Evolutionary conservation across 768 basidiomycete species (phyloP).

Genomic region (Suillus luteus): DNA sequence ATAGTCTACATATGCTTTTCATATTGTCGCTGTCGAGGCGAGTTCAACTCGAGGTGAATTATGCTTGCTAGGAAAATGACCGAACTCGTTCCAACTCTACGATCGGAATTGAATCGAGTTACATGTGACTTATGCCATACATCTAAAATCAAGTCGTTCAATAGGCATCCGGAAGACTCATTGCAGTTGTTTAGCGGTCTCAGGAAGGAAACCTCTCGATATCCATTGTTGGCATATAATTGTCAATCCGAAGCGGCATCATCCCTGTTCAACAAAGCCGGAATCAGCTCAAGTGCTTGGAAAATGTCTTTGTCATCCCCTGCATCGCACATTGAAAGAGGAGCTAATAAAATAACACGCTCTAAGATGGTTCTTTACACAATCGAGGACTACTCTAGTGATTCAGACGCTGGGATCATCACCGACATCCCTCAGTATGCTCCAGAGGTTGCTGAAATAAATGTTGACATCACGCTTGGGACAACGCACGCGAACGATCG

Average conservation of each 20-base stretch:
- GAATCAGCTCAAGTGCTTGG: conserved; percentile 28
- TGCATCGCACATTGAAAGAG: conserved; percentile 97
- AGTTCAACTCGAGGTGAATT: not conserved
- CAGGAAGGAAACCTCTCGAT: not conserved
- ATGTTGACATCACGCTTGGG: not conserved
- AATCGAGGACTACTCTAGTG: not conserved
- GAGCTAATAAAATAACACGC: conserved; percentile 57
- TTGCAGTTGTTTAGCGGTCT: not conserved
- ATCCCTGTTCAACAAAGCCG: not conserved
- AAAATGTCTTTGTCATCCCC: conserved; percentile 98
- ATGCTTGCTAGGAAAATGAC: conserved; percentile 1
- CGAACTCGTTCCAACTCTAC: not conserved
- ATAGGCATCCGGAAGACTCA: not conserved
- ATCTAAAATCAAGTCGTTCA: not conserved
- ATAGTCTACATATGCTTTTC: conserved; percentile 7
- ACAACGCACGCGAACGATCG: not conserved
- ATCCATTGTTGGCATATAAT: not conserved
- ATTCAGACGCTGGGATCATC: not conserved
- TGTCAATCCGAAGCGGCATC: not conserved
- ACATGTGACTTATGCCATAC: not conserved
- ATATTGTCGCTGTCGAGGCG: conserved; percentile 1
- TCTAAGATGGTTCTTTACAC: not conserved
- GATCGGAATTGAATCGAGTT: not conserved
- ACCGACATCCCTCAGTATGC: not conserved
- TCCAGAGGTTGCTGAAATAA: not conserved